Conservation (phyloP, 371 early-diverging fungal genomes). For the Mucor saturninus region DNA sequence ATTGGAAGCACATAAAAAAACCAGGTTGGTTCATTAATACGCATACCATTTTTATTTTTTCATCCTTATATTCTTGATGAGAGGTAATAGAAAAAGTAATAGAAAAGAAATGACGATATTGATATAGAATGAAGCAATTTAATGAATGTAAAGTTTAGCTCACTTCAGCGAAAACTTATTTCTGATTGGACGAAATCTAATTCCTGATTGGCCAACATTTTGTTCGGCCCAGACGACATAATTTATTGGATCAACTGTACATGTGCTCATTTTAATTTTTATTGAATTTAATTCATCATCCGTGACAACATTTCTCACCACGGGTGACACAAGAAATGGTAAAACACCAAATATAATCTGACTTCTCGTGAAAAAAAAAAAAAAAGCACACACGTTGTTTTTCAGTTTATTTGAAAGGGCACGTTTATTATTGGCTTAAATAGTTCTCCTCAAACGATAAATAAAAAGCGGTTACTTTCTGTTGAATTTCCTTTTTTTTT, state of each 20-base stretch:
- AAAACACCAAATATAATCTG: slow-evolving; percentile 19
- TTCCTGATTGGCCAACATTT: no score
- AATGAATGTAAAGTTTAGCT: no score
- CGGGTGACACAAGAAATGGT: slow-evolving; percentile 3
- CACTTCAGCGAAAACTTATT: no score
- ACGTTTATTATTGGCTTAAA: slow-evolving; percentile 29
- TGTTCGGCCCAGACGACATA: no score
- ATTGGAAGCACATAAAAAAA: no score
- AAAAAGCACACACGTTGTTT: slow-evolving; percentile 19
- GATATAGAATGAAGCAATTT: no score
- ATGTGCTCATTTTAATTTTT: not conserved
- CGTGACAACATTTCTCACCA: slow-evolving; percentile 21
- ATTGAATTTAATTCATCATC: not conserved
- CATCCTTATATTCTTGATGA: no score
- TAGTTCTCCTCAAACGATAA: slow-evolving; percentile 8
- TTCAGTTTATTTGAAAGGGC: slow-evolving; percentile 11
- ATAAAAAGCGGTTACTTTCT: not conserved
- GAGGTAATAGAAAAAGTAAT: no score
- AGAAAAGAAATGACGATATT: no score
- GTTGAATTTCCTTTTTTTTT: slow-evolving; percentile 10
- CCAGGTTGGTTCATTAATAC: no score
- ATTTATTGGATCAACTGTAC: not conserved
- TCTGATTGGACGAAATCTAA: no score
- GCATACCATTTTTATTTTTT: no score
- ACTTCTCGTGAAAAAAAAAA: slow-evolving; percentile 18